These are phyloP conservation scores for Globisporangium radiosum DNA, from an alignment of 352 stramenopile species.

Conservation along the genomic window DNA sequence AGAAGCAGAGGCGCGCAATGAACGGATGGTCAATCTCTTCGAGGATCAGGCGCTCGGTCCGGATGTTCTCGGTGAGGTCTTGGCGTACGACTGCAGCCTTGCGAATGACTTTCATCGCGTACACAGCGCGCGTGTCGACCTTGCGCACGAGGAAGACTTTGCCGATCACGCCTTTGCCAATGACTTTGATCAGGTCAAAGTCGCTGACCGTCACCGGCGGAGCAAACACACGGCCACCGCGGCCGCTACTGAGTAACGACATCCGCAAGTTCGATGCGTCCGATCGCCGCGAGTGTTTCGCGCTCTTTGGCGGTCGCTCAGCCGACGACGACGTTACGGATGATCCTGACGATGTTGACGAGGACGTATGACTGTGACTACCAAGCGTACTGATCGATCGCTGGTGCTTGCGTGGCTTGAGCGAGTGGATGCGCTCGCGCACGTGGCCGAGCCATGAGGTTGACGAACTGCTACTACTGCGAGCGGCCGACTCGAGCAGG, in stretches of 20 bases:
- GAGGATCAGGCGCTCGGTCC: constrained; percentile 97
- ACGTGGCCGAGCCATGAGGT: constrained; percentile 58
- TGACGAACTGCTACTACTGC: constrained; percentile 27
- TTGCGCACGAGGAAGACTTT: constrained; percentile 88
- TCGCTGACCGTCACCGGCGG: constrained; percentile 70
- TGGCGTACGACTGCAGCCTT: constrained; percentile 91
- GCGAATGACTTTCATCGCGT: constrained; percentile 99
- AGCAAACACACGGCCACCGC: constrained; percentile 19
- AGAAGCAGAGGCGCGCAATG: constrained; percentile 96
- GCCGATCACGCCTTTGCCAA: constrained; percentile 80
- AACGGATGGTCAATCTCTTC: constrained; percentile 97
- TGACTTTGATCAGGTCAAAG: constrained; percentile 81
- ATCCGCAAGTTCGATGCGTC: constrained; percentile 43
- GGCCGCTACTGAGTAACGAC: constrained; percentile 39
- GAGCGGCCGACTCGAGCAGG: constrained; percentile 35
- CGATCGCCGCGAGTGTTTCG: constrained; percentile 4
- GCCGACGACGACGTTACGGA: constrained; percentile 8
- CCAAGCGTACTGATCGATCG: constrained; percentile 18
- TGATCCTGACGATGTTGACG: constrained; percentile 1
- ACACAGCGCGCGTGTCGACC: constrained; percentile 86
- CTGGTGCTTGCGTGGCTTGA: constrained; percentile 57
- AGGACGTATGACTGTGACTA: background rate
- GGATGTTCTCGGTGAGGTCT: constrained; percentile 93
- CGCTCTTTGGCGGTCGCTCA: constrained; percentile 1
- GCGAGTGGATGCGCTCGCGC: constrained; percentile 51